Evolutionary conservation across 2,329 filamentous ascomycete species (phyloP).

Genomic region (Dactylonectria macrodidyma): DNA sequence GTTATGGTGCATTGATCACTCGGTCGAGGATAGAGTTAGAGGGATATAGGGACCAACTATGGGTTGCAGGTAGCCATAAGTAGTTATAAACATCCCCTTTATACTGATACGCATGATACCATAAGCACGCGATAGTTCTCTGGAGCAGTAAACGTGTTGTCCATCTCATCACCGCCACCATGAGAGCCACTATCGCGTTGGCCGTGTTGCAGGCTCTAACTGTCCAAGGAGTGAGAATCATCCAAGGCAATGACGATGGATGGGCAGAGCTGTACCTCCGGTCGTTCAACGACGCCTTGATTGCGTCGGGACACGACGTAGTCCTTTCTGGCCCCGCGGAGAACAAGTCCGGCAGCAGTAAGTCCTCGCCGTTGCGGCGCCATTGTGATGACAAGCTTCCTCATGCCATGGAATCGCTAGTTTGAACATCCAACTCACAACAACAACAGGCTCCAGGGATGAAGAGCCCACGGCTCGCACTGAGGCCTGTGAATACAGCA

Average conservation of each 20-base stretch:
- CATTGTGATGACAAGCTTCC: not conserved
- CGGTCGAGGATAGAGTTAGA: slow-evolving; percentile 41
- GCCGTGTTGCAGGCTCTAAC: slow-evolving; percentile 45
- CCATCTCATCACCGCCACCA: slow-evolving; percentile 28
- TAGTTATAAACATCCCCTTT: slow-evolving; percentile 7
- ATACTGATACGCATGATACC: slow-evolving; percentile 2
- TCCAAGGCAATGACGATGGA: slow-evolving; percentile 81
- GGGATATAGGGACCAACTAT: slow-evolving; percentile 27
- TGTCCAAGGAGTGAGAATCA: slow-evolving; percentile 63
- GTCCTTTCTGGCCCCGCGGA: slow-evolving; percentile 77
- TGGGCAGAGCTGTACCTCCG: slow-evolving; percentile 80
- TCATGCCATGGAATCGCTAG: not conserved
- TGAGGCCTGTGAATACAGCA: slow-evolving; percentile 71
- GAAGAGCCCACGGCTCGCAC: slow-evolving; percentile 62
- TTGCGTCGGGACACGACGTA: slow-evolving; percentile 69
- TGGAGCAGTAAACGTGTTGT: not conserved
- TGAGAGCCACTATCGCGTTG: slow-evolving; percentile 46
- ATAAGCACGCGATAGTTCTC: slow-evolving; percentile 1
- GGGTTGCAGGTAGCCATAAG: slow-evolving; percentile 7
- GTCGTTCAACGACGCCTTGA: slow-evolving; percentile 70
- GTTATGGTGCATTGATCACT: slow-evolving; percentile 37
- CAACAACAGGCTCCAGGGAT: slow-evolving; percentile 59
- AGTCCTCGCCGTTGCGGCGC: slow-evolving; percentile 22
- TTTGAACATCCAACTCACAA: not conserved
- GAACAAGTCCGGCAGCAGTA: slow-evolving; percentile 75